Conservation (phyloP, 2,329 filamentous ascomycete genomes). For the Waltergamsia citrina region DNA sequence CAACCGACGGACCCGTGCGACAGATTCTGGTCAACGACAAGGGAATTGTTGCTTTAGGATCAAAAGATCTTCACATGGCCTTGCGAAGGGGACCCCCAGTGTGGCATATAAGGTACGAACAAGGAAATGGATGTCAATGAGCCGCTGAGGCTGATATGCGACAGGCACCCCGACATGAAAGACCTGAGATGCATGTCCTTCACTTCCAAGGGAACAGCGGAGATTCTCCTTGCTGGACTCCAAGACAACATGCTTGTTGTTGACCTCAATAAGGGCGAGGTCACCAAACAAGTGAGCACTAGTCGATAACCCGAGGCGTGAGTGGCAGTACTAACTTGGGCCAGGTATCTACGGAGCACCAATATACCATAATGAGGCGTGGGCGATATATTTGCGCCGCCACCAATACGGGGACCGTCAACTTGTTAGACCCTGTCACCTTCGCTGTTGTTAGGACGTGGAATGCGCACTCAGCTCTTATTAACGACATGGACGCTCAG, state of each 20-base stretch:
- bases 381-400: slow-evolving; percentile 88
- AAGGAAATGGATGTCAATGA: no score
- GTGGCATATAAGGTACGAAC: slow-evolving; percentile 77
- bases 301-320: no score
- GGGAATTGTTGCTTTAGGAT: slow-evolving; percentile 78
- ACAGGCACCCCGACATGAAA: slow-evolving; percentile 64
- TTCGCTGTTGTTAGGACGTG: slow-evolving; percentile 77
- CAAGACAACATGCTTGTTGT: slow-evolving; percentile 79
- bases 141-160: slow-evolving; percentile 10
- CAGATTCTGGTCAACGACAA: slow-evolving; percentile 88
- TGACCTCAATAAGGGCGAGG: slow-evolving; percentile 59
- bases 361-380: slow-evolving; percentile 89
- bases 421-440: slow-evolving; percentile 73
- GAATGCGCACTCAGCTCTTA: slow-evolving; percentile 79
- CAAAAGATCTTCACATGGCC: slow-evolving; percentile 82
- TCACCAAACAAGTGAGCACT: slow-evolving; percentile 53
- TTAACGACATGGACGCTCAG: slow-evolving; percentile 96
- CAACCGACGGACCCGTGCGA: slow-evolving; percentile 67
- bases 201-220: slow-evolving; percentile 72
- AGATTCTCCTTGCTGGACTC: slow-evolving; percentile 79
- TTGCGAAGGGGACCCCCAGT: slow-evolving; percentile 69
- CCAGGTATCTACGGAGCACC: slow-evolving; percentile 59
- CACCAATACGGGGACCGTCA: slow-evolving; percentile 70
- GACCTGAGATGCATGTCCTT: slow-evolving; percentile 94
- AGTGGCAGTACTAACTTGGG: not conserved